Evolutionary conservation across 805 yeast species (phyloP), one percentile per base, ranked within the genome.

Genomic region (Barnettozyma vustinii): DNA sequence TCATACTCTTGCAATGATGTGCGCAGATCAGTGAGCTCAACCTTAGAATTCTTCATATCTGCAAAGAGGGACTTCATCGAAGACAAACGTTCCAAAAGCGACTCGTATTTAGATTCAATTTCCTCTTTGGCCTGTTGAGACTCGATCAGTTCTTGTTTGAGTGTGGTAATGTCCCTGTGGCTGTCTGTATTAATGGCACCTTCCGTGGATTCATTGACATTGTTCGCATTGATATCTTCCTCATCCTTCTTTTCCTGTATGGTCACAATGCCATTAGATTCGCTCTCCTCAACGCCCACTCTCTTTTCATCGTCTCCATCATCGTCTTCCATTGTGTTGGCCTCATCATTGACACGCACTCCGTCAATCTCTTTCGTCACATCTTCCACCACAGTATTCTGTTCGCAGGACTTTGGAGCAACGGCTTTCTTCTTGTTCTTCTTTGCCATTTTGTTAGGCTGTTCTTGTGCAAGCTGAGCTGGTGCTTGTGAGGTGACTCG

Each of bases 1-100:
- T 73, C 70, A 63, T 78, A 62, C 66, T 77, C 67, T 61, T 65
- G 68, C 45, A 80, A 64, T 53, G 77, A 78, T 16, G 73, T 77
- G 54, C 78, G 77, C 1, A 77, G 72, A 5, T 67, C 69, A 39
- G 77, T 87, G 18, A 87, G 68, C 55, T 84, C 87, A 3, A 64
- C 67, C 59, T 85, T 84, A 0, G 88, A 70, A 49, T 79, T 84
- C 59, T 85, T 83, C 87, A 85, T 84, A 54, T 86, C 85, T 37
- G 69, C 73, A 63, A 86, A 86, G 2, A 86, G 76, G 1, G 83
- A 69, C 55, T 84, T 86, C 92, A 86, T 85, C 2, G 87, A 77
- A 1, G 88, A 77, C 16, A 87, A 63, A 61, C 84, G 75, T 53
- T 78, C 79, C 51, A 87, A 64, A 30, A 87, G 65, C 5, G 76